These are phyloP conservation scores for Plasmodium falciparum DNA, from an alignment of 169 alveolate genomes.

Conservation along the genomic window DNA sequence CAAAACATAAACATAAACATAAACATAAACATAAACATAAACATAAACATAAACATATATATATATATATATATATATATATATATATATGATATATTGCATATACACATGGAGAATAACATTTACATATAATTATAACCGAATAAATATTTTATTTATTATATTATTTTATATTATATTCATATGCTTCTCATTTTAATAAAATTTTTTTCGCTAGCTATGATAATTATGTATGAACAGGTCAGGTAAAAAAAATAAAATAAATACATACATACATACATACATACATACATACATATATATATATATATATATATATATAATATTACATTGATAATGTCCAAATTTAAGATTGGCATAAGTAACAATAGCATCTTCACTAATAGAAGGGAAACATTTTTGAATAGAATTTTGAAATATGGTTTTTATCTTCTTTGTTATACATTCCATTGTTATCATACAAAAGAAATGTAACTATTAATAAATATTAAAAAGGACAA, in stretches of 20 bases:
- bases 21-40: background rate
- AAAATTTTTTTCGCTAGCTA: too few species aligned
- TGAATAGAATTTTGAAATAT: constrained; percentile 62
- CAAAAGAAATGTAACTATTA: background rate
- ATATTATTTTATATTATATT: too few species aligned
- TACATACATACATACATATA: background rate
- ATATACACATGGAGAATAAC: background rate
- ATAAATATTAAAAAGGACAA: background rate
- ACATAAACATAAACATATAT: background rate
- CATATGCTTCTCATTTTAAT: too few species aligned
- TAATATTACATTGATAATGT: constrained; percentile 51
- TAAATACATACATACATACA: background rate
- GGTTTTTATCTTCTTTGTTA: constrained; percentile 50
- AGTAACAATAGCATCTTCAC: constrained; percentile 63
- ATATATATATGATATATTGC: background rate
- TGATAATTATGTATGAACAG: too few species aligned
- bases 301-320: constrained; percentile 11
- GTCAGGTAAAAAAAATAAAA: background rate
- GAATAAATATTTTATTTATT: too few species aligned
- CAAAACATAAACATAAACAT: background rate
- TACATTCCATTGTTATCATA: constrained; percentile 56
- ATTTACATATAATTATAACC: background rate
- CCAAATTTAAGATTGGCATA: constrained; percentile 65
- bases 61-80: background rate
- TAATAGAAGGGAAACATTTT: constrained; percentile 64